Percentiles rank a stretch among this genome's conserved stretches.
Evolutionary conservation across 140 eudicot species (phyloP).

Genomic region (Stevia rebaudiana): DNA sequence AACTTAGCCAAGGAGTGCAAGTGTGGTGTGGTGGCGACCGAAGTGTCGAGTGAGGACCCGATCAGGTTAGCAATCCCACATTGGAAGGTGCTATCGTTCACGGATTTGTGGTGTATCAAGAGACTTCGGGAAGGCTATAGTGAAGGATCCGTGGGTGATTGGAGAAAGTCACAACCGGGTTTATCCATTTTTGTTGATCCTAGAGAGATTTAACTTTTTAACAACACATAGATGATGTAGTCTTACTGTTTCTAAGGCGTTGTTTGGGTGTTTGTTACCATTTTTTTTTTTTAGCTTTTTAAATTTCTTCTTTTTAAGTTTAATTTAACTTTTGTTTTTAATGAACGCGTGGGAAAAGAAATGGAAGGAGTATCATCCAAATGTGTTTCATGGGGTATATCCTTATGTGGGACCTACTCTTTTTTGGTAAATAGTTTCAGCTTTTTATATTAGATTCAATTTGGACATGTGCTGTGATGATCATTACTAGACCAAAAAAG

Average conservation of each 20-base stretch:
- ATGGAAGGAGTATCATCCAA: slow-evolving; percentile 18
- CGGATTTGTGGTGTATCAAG: slow-evolving; percentile 86
- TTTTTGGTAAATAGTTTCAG: slow-evolving; percentile 40
- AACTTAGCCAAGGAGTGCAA: slow-evolving; percentile 62
- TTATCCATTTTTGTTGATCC: slow-evolving; percentile 96
- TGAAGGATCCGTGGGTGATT: slow-evolving; percentile 89
- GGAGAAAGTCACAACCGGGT: slow-evolving; percentile 93
- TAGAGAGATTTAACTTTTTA: slow-evolving; percentile 57
- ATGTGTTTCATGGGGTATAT: slow-evolving; percentile 36
- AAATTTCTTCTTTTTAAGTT: slow-evolving; percentile 20
- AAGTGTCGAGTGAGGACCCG: slow-evolving; percentile 75
- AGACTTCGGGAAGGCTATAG: slow-evolving; percentile 81
- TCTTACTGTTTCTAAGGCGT: slow-evolving; percentile 4
- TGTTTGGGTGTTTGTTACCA: slow-evolving; percentile 10
- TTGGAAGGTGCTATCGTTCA: slow-evolving; percentile 84
- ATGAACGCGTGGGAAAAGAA: slow-evolving; percentile 32
- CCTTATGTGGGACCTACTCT: slow-evolving; percentile 34
- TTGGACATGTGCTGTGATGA: neutral
- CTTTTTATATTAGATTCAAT: slow-evolving; percentile 28
- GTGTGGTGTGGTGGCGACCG: slow-evolving; percentile 93
- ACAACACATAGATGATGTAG: slow-evolving; percentile 17
- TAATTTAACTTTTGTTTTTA: slow-evolving; percentile 25
- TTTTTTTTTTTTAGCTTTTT: neutral
- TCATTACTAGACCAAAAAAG: neutral
- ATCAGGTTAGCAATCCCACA: slow-evolving; percentile 76